Evolutionary conservation across 2,329 filamentous ascomycete genomes (phyloP), one percentile per base, ranked within the genome.

Genomic region (Pestalotiopsis sp.): DNA sequence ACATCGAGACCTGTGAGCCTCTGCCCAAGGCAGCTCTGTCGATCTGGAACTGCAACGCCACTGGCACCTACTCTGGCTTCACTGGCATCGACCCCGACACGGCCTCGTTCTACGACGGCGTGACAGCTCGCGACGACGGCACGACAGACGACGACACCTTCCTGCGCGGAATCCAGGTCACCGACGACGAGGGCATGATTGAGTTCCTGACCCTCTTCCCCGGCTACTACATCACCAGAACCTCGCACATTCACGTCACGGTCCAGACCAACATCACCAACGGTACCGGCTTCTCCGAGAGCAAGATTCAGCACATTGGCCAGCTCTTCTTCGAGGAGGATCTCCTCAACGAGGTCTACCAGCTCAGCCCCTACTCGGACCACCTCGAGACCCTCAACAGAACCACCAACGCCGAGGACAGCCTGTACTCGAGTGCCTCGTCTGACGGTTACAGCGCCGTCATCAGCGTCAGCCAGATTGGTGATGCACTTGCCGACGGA

Each of bases 211-310:
- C 64, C 49, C 41, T 58, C 13, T 66, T 66, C 49, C 64, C 64
- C 12, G 64, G 64, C 14, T 66, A 66, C 14, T 66, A 66, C 49
- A 38, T 45, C 20, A 57, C 64, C 17, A 45, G 64, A 23, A 66
- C 64, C 17, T 57, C 64, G 11, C 64, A 66, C 31, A 45, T 66
- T 7, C 64, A 66, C 49, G 64, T 66, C 49, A 58, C 64, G 2
- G 64, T 66, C 49, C 64, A 66, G 23, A 66, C 20, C 45, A 58
- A 66, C 31, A 66, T 66, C 23, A 58, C 64, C 64, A 66, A 66
- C 31, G 64, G 64, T 5, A 66, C 64, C 5, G 31, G 64, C 25
- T 66, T 57, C 49, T 58, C 49, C 7, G n/a, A 57, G 41, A 66
- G 64, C 36, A 45, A 45, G n/a, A 39, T 66, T 2, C 64, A 66